These are phyloP conservation scores for Byssoonygena ceratinophila DNA, from an alignment of 2,329 filamentous ascomycete genomes.

Conservation along the genomic window DNA sequence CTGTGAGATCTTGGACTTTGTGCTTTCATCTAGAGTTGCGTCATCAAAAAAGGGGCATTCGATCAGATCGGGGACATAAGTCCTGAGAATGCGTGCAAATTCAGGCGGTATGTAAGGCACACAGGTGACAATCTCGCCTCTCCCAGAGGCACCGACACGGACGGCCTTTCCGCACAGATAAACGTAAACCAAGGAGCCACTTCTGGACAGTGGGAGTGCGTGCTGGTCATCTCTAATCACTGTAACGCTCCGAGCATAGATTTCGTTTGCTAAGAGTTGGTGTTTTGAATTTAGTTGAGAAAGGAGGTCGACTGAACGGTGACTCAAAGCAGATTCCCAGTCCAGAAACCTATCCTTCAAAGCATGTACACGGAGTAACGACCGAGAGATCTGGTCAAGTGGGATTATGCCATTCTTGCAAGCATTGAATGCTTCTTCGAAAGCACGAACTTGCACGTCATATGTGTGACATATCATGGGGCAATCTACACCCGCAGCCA, in stretches of 20 bases:
- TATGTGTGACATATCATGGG: slow-evolving; percentile 40
- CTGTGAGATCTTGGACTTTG: slow-evolving; percentile 26
- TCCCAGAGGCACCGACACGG: slow-evolving; percentile 31
- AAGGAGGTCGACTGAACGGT: slow-evolving; percentile 18
- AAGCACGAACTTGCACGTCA: slow-evolving; percentile 32
- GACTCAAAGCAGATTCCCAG: slow-evolving; percentile 25
- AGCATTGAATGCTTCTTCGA: slow-evolving; percentile 31
- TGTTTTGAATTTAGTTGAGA: slow-evolving; percentile 22
- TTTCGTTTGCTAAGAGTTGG: slow-evolving; percentile 24
- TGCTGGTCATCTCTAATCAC: slow-evolving; percentile 28
- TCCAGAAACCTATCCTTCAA: slow-evolving; percentile 31
- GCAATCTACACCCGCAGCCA: slow-evolving; percentile 37
- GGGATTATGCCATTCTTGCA: slow-evolving; percentile 29
- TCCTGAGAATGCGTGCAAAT: slow-evolving; percentile 28
- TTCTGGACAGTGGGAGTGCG: slow-evolving; percentile 25
- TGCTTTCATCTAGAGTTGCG: slow-evolving; percentile 23
- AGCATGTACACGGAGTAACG: slow-evolving; percentile 26
- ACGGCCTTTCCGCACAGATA: slow-evolving; percentile 29
- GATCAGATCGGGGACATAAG: slow-evolving; percentile 20
- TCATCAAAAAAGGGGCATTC: slow-evolving; percentile 29
- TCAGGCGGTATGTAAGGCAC: slow-evolving; percentile 25
- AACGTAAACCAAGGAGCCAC: slow-evolving; percentile 28
- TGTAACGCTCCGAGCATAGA: slow-evolving; percentile 34
- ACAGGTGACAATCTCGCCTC: slow-evolving; percentile 28
- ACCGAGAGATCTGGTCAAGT: slow-evolving; percentile 26